A percentile compares a stretch with the other conserved stretches of the same genome.
Evolutionary conservation across 1,139 yeast species (phyloP).

Genomic region (Geotrichum carabidarum): DNA sequence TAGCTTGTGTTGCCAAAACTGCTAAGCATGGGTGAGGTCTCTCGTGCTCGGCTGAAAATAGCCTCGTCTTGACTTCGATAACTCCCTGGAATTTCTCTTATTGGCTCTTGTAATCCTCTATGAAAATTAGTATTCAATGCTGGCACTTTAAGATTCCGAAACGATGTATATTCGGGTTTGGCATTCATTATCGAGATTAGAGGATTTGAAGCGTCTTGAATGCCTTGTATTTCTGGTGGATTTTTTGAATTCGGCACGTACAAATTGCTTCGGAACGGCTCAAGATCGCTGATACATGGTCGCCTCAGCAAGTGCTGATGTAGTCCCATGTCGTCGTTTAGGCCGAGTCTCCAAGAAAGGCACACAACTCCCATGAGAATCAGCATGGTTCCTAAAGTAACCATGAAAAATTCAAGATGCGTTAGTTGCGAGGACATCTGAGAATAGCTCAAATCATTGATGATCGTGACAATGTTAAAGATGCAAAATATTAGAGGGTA

Average conservation of each 20-base stretch:
- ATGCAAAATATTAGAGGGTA: constrained; percentile 85
- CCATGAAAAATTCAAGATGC: constrained; percentile 40
- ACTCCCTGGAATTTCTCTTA: neutral
- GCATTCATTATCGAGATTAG: neutral
- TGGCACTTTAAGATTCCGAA: neutral
- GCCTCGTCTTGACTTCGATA: neutral
- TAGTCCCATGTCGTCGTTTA: constrained; percentile 19
- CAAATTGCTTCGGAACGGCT: neutral
- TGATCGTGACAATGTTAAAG: constrained; percentile 67
- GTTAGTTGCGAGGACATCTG: constrained; percentile 46
- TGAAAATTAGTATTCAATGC: neutral
- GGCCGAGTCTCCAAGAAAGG: constrained; percentile 43
- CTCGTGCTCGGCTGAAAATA: neutral
- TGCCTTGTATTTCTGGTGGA: neutral
- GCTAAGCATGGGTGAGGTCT: constrained; percentile 3
- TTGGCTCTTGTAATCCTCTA: neutral
- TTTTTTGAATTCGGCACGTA: neutral
- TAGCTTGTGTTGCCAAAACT: constrained; percentile 6
- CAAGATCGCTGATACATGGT: constrained; percentile 1
- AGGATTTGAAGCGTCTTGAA: neutral
- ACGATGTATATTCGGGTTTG: neutral
- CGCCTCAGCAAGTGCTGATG: constrained; percentile 12
- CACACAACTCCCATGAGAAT: constrained; percentile 53
- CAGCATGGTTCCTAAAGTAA: constrained; percentile 48
- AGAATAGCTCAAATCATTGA: constrained; percentile 67